A percentile compares a stretch with the other conserved stretches of the same genome.
Conservation (phyloP, 2,329 filamentous ascomycete genomes). For the Dactylonectria macrodidyma region DNA sequence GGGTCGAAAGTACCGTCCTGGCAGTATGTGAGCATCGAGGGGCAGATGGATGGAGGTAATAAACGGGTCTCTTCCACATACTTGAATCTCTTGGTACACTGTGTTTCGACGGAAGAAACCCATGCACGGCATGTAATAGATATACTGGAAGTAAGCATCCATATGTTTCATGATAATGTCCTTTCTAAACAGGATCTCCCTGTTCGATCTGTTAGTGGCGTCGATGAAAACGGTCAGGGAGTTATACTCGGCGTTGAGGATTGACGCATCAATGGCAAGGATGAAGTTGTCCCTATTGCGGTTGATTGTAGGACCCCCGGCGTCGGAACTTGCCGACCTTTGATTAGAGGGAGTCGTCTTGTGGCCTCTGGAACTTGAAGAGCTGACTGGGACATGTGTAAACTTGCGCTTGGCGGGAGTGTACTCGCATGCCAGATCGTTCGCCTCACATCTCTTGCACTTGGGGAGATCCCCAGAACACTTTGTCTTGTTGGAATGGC, state of each 20-base stretch:
- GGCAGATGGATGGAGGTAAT: background rate
- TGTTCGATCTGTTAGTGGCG: slow-evolving; percentile 27
- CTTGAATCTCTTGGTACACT: slow-evolving; percentile 54
- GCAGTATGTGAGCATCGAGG: background rate
- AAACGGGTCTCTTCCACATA: slow-evolving; percentile 26
- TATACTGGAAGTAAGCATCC: slow-evolving; percentile 56
- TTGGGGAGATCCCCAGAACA: slow-evolving; percentile 59
- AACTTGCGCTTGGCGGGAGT: slow-evolving; percentile 57
- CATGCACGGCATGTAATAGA: slow-evolving; percentile 57
- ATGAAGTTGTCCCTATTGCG: slow-evolving; percentile 34
- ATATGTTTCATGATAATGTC: slow-evolving; percentile 56
- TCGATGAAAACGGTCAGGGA: background rate
- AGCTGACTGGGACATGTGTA: slow-evolving; percentile 50
- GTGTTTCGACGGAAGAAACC: slow-evolving; percentile 56
- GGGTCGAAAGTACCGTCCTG: slow-evolving; percentile 54
- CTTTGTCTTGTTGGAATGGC: slow-evolving; percentile 60
- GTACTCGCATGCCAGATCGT: slow-evolving; percentile 57
- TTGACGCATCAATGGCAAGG: slow-evolving; percentile 43
- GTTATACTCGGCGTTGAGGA: slow-evolving; percentile 50
- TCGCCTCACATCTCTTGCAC: slow-evolving; percentile 56
- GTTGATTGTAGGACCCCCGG: slow-evolving; percentile 39
- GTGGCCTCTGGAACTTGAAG: slow-evolving; percentile 24
- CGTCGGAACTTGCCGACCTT: slow-evolving; percentile 31
- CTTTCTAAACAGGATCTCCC: slow-evolving; percentile 53
- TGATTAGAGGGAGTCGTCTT: slow-evolving; percentile 23